Conservation (phyloP, 2,329 filamentous ascomycete species). For the Byssothecium circinans region DNA sequence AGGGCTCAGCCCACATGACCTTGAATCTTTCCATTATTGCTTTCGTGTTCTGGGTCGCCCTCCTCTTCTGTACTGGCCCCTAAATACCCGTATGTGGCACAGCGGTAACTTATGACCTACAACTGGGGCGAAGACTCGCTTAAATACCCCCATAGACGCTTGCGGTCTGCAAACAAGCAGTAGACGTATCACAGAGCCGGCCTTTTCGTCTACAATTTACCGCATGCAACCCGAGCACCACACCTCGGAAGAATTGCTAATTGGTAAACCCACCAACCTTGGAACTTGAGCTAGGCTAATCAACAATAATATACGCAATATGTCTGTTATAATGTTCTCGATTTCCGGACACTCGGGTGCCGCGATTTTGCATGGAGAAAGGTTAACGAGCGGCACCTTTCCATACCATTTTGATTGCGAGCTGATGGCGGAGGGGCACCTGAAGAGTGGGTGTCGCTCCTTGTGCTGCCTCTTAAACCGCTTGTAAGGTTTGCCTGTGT, state of each 20-base stretch:
- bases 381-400: constrained; percentile 22
- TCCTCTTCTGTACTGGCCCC: constrained; percentile 6
- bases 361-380: constrained; percentile 16
- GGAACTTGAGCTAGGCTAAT: constrained; percentile 27
- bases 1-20: background rate
- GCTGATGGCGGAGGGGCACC: constrained; percentile 11
- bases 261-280: constrained; percentile 21
- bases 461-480: constrained; percentile 17
- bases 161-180: constrained; percentile 15
- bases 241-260: constrained; percentile 25
- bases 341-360: constrained; percentile 20
- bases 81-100: constrained; percentile 8
- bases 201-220: constrained; percentile 30
- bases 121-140: constrained; percentile 22
- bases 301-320: constrained; percentile 36
- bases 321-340: constrained; percentile 22
- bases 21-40: background rate
- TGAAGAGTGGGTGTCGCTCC: constrained; percentile 14
- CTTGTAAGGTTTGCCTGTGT: constrained; percentile 19
- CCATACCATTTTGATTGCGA: constrained; percentile 26
- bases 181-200: constrained; percentile 26
- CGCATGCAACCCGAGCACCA: constrained; percentile 27
- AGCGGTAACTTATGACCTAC: constrained; percentile 9
- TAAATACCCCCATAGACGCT: constrained; percentile 17
- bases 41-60: constrained; percentile 5